phyloP scores from a whole-genome alignment of 441 rosid species.

The Capsella rubella region DNA sequence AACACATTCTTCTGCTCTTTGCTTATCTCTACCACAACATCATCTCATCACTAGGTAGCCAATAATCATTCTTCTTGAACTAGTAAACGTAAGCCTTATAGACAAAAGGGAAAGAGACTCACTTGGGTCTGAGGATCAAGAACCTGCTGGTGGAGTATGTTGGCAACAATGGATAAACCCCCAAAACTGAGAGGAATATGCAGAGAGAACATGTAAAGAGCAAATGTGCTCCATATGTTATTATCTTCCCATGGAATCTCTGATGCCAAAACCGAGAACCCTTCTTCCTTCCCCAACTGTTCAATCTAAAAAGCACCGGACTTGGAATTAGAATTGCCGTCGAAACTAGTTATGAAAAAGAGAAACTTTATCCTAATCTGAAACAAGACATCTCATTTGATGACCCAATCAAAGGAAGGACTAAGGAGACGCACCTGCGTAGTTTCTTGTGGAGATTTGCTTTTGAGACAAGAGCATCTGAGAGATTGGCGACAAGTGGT shows the following conservation, averaged over 20 bases:
- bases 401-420: not conserved
- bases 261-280: conserved; percentile 60
- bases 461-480: conserved; percentile 31
- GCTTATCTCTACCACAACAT: not conserved
- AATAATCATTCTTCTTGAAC: not conserved
- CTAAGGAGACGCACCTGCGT: conserved; percentile 10
- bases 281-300: conserved; percentile 46
- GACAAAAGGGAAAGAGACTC: conserved; percentile 17
- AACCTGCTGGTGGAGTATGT: conserved; percentile 56
- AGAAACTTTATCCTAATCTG: not conserved
- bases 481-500: conserved; percentile 14
- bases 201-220: conserved; percentile 72
- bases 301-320: conserved; percentile 11
- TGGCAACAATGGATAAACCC: conserved; percentile 75
- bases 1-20: not conserved
- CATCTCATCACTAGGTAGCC: too few species aligned
- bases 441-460: conserved; percentile 21
- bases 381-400: not conserved
- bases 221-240: conserved; percentile 72
- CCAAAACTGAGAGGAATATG: conserved; percentile 88
- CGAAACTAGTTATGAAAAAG: not conserved
- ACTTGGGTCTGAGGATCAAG: conserved; percentile 85
- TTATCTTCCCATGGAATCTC: conserved; percentile 74
- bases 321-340: not conserved
- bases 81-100: not conserved